Base-by-base conservation (phyloP, 1,139 yeast genomes). In the Torulaspora pretoriensis region DNA sequence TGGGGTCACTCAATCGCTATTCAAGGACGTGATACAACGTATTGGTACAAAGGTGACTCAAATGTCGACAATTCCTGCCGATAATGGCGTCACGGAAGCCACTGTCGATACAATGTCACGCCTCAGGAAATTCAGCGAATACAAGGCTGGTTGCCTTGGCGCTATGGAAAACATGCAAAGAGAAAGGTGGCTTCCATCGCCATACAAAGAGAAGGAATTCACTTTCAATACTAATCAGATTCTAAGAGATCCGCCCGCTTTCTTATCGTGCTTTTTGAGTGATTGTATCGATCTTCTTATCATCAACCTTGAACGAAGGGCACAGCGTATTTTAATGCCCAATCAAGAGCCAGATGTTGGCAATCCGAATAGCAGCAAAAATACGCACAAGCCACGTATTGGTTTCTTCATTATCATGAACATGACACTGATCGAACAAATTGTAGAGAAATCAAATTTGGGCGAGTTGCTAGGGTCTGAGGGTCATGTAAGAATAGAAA, bases 371-470 rank as follows among this genome's bases (percentile, higher is more conserved):
- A 55, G 59, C 28, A 42, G 48, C n/a, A 56, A 54, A 33, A 53
- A 51, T 34, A 52, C 54, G 5, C 53, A 57, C 38, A 67, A 71
- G 56, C 67, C 68, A 28, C 68, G 73, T 10, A 67, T 73, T 33
- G 97, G 97, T 2, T 78, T 80, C 54, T 79, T 83, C 57, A 66
- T 89, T 39, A 71, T 89, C 22, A 81, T 83, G 48, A 88, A 89
- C 59, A 68, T 85, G 46, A 77, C 84, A 29, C 72, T 88, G 53
- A 75, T 87, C 26, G 96, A 89, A 60, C 85, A 85, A 46, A 77
- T 84, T 46, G 72, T 85, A 19, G 78, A 81, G 53, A 72, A 85
- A 48, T 74, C 86, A 33, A 76, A 74, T 26, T 61, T 86, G 26
- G 73, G 70, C 50, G 70, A 68, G 34, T 72, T 81, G 22, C 65